These are phyloP conservation scores for Monosporascus ibericus DNA, from an alignment of 2,329 filamentous ascomycete species.

Conservation along the genomic window DNA sequence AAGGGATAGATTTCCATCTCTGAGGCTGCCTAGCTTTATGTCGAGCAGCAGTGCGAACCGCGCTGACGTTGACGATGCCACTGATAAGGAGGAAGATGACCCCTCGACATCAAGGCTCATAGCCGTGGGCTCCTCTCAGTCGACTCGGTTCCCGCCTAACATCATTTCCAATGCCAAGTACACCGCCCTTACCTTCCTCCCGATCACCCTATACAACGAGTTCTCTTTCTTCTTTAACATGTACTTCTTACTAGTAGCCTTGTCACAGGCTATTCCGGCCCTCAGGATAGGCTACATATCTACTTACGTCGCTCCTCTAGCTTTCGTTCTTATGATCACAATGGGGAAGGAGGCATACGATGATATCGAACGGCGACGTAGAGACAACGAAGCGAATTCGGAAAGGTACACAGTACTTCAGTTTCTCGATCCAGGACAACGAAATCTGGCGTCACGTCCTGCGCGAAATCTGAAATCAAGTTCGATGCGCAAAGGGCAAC, in stretches of 20 bases:
- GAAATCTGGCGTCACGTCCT: conserved; percentile 27
- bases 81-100: conserved; percentile 50
- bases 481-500: conserved; percentile 31
- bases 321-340: conserved; percentile 86
- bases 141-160: conserved; percentile 78
- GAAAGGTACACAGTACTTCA: conserved; percentile 76
- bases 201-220: conserved; percentile 92
- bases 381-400: conserved; percentile 91
- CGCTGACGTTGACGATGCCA: conserved; percentile 42
- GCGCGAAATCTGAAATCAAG: conserved; percentile 43
- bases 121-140: conserved; percentile 67
- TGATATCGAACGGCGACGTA: conserved; percentile 76
- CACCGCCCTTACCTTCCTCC: conserved; percentile 88
- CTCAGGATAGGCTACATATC: conserved; percentile 90
- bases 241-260: conserved; percentile 91
- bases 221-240: conserved; percentile 99
- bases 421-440: conserved; percentile 54
- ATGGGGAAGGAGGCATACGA: conserved; percentile 94
- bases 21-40: conserved; percentile 65
- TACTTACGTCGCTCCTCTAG: conserved; percentile 88
- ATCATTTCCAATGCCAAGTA: conserved; percentile 97
- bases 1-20: conserved; percentile 36
- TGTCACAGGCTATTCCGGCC: conserved; percentile 87
- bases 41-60: conserved; percentile 31
- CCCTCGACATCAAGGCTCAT: conserved; percentile 69